These are phyloP conservation scores for Crithidia thermophila DNA, from an alignment of 208 protist genomes.

Conservation along the genomic window DNA sequence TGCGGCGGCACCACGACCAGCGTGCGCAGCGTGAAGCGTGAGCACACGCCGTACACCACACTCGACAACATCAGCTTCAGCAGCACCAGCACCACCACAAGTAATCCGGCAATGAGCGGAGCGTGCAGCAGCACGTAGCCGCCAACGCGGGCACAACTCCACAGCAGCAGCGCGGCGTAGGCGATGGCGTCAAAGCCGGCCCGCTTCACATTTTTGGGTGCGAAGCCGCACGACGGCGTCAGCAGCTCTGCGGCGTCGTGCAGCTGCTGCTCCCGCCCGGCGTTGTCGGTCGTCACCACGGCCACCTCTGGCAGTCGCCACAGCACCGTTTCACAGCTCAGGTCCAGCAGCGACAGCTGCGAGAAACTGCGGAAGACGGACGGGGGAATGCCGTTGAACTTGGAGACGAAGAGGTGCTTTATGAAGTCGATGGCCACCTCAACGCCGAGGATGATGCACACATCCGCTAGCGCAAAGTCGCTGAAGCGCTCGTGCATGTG, in stretches of 20 bases:
- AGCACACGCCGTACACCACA: slow-evolving; percentile 12
- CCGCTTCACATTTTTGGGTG: slow-evolving; percentile 46
- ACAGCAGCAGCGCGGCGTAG: slow-evolving; percentile 50
- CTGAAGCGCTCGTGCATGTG: slow-evolving; percentile 30
- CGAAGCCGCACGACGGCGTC: slow-evolving; percentile 41
- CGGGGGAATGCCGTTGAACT: slow-evolving; percentile 86
- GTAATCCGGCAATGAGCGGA: slow-evolving; percentile 35
- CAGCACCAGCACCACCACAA: slow-evolving; percentile 24
- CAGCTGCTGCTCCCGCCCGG: background rate
- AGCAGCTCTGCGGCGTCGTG: slow-evolving; percentile 23
- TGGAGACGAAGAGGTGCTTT: slow-evolving; percentile 91
- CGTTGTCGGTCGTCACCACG: background rate
- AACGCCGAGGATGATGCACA: slow-evolving; percentile 43
- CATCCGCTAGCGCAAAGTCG: slow-evolving; percentile 34
- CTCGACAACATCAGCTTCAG: slow-evolving; percentile 30
- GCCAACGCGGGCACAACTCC: slow-evolving; percentile 38
- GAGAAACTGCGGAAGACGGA: slow-evolving; percentile 61
- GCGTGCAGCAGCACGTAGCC: slow-evolving; percentile 21
- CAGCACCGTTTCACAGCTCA: slow-evolving; percentile 43
- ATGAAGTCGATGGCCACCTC: slow-evolving; percentile 91
- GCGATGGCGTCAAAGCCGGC: slow-evolving; percentile 46
- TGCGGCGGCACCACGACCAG: slow-evolving; percentile 5
- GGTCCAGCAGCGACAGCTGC: slow-evolving; percentile 48
- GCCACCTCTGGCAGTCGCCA: slow-evolving; percentile 38
- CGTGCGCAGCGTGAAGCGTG: slow-evolving; percentile 18